Conservation (phyloP, 176 grass and related monocot genomes). For the Eremochloa ophiuroides region DNA sequence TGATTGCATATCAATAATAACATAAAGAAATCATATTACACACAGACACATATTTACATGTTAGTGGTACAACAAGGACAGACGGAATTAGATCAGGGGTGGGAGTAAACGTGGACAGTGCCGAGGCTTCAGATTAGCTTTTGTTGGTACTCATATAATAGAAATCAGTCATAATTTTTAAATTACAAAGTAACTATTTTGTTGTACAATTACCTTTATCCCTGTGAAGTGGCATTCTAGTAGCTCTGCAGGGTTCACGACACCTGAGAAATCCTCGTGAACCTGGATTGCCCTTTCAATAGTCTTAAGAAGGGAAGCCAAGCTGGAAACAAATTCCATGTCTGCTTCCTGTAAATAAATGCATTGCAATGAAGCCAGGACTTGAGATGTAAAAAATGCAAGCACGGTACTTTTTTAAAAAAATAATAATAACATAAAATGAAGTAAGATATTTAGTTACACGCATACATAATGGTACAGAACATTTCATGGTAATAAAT, state of each 20-base stretch:
- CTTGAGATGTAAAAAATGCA: neutral
- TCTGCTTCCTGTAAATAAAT: conserved; percentile 75
- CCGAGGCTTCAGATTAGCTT: neutral
- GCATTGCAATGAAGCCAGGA: neutral
- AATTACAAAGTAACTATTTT: conserved; percentile 9
- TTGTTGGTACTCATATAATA: neutral
- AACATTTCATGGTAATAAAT: neutral
- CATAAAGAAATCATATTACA: neutral
- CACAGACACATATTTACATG: neutral
- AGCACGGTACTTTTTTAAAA: neutral
- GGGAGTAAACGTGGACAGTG: neutral
- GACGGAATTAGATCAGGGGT: neutral
- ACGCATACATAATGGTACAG: neutral
- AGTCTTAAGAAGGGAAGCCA: conserved; percentile 64
- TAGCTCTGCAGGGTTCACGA: conserved; percentile 55
- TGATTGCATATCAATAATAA: neutral
- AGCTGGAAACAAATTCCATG: conserved; percentile 66
- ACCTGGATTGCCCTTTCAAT: conserved; percentile 55
- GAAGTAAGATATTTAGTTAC: neutral
- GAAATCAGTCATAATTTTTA: neutral
- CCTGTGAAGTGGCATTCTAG: conserved; percentile 73
- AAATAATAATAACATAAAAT: neutral
- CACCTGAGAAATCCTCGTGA: conserved; percentile 71
- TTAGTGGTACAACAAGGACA: neutral
- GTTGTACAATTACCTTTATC: conserved; percentile 61